Evolutionary conservation across 225 moss, liverwort and hornwort genomes (phyloP).

Genomic region (Lunularia cruciata): DNA sequence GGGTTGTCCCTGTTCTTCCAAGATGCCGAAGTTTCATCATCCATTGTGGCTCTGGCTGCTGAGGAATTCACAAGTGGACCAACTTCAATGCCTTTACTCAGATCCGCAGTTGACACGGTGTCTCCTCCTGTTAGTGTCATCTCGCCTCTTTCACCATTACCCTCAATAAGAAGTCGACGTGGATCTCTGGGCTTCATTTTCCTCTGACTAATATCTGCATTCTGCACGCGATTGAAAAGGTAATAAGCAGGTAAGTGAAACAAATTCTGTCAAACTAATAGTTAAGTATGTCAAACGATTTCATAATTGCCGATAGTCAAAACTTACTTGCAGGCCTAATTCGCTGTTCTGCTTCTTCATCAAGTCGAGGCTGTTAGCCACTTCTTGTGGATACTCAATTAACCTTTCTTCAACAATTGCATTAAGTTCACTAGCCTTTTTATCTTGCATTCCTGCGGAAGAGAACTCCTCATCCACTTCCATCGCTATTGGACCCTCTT

Average conservation of each 20-base stretch:
- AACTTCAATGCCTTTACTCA: slow-evolving; percentile 21
- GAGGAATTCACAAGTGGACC: not conserved
- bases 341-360: slow-evolving; percentile 30
- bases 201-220: slow-evolving; percentile 53
- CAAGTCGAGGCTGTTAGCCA: slow-evolving; percentile 2
- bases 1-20: slow-evolving; percentile 10
- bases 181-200: slow-evolving; percentile 95
- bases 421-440: not conserved
- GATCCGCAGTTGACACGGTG: slow-evolving; percentile 37
- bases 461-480: slow-evolving; percentile 58
- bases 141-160: slow-evolving; percentile 42
- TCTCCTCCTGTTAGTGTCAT: slow-evolving; percentile 33
- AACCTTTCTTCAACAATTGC: slow-evolving; percentile 11
- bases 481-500: slow-evolving; percentile 64
- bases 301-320: not conserved
- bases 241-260: not conserved
- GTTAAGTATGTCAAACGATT: not conserved
- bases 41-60: slow-evolving; percentile 5
- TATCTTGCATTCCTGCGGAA: slow-evolving; percentile 14
- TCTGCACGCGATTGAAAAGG: slow-evolving; percentile 27
- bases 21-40: not conserved
- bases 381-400: not conserved
- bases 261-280: not conserved
- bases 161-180: slow-evolving; percentile 62
- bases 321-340: slow-evolving; percentile 31